Conservation (phyloP, 768 basidiomycete genomes). For the Pleurotus ostreatus region DNA sequence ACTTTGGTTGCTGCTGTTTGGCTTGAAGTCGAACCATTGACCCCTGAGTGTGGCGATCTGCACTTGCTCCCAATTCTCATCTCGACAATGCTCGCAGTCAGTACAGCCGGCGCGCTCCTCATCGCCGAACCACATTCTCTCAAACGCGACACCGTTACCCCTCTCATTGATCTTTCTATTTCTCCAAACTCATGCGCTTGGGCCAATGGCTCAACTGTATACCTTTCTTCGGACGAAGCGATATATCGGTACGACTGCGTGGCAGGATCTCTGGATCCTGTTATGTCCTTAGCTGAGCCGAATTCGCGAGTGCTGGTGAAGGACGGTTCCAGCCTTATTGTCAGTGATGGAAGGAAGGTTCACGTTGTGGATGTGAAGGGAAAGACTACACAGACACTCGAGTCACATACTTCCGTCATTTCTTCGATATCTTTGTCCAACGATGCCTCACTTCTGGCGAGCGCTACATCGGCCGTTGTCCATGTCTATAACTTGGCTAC, state of each 20-base stretch:
- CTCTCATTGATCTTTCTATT: constrained; percentile 28
- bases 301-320: constrained; percentile 30
- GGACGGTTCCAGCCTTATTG: constrained; percentile 38
- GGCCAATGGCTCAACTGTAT: constrained; percentile 54
- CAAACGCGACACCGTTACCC: constrained; percentile 37
- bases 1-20: neutral
- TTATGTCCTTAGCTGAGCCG: constrained; percentile 31
- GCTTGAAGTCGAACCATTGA: neutral
- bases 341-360: constrained; percentile 41
- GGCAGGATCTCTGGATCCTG: constrained; percentile 37
- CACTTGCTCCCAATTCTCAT: neutral
- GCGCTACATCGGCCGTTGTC: constrained; percentile 45
- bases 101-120: constrained; percentile 43
- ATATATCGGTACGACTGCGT: constrained; percentile 53
- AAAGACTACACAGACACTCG: constrained; percentile 44
- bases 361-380: constrained; percentile 44
- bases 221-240: constrained; percentile 40
- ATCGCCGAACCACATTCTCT: constrained; percentile 44
- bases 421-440: constrained; percentile 56
- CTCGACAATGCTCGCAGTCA: constrained; percentile 54
- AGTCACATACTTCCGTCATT: constrained; percentile 46
- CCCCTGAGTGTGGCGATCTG: neutral
- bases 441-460: constrained; percentile 53
- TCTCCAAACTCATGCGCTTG: constrained; percentile 42
- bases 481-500: constrained; percentile 59